Conservation (phyloP, 805 yeast species). For the Cyberlindnera galapagoensis region DNA sequence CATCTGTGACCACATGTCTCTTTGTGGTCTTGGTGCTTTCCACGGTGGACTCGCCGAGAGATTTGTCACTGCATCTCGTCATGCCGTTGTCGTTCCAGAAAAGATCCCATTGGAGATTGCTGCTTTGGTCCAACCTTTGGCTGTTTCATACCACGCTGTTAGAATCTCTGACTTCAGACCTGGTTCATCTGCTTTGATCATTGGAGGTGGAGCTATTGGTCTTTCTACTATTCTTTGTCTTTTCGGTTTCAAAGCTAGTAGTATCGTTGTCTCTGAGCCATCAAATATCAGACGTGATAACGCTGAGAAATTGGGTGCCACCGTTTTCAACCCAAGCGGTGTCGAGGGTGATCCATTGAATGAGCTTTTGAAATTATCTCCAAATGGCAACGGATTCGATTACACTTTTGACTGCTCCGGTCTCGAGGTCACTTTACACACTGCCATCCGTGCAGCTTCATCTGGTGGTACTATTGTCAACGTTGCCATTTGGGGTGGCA, state of each 20-base stretch:
- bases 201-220: constrained; percentile 54
- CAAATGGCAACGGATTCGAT: constrained; percentile 39
- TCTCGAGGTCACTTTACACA: constrained; percentile 43
- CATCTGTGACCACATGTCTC: constrained; percentile 41
- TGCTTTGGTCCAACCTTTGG: constrained; percentile 51
- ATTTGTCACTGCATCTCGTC: constrained; percentile 34
- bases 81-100: constrained; percentile 37
- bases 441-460: constrained; percentile 42
- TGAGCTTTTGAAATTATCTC: constrained; percentile 32
- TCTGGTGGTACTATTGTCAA: constrained; percentile 55
- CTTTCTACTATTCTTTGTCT: constrained; percentile 43
- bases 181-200: constrained; percentile 42
- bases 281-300: constrained; percentile 41
- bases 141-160: constrained; percentile 58
- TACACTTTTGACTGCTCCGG: constrained; percentile 52
- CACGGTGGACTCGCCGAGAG: constrained; percentile 52
- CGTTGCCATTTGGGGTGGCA: constrained; percentile 59
- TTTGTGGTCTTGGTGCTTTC: constrained; percentile 49
- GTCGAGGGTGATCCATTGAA: constrained; percentile 30
- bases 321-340: constrained; percentile 42
- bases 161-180: constrained; percentile 30
- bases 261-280: constrained; percentile 46
- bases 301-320: constrained; percentile 42
- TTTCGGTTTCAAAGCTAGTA: constrained; percentile 36
- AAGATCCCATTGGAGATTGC: constrained; percentile 36